Conservation (phyloP, 148 eudicot genomes). For the Diospyros lotus region DNA sequence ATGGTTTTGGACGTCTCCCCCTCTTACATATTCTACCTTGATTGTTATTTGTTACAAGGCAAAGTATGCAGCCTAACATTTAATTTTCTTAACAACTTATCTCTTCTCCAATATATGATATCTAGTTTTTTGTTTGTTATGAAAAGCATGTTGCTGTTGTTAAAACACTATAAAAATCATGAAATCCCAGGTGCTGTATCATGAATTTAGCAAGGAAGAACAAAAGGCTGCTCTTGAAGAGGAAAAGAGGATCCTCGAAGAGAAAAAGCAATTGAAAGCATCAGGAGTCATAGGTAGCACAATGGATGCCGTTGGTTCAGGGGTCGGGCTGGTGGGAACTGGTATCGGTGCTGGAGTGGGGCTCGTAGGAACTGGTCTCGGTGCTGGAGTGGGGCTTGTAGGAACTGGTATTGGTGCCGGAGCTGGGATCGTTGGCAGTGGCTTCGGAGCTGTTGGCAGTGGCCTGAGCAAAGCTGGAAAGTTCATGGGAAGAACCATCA, state of each 20-base stretch:
- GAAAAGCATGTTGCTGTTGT: background rate
- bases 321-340: constrained; percentile 18
- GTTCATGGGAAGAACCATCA: constrained; percentile 85
- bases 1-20: background rate
- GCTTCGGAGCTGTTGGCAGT: constrained; percentile 72
- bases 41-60: background rate
- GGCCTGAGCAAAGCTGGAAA: constrained; percentile 85
- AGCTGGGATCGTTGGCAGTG: constrained; percentile 50
- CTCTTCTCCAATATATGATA: background rate
- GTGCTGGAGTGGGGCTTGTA: constrained; percentile 64
- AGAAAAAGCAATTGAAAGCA: constrained; percentile 78
- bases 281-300: constrained; percentile 89
- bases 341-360: constrained; percentile 65
- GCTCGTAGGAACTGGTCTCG: constrained; percentile 63
- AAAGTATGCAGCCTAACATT: background rate
- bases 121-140: background rate
- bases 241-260: constrained; percentile 70
- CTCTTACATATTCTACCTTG: background rate
- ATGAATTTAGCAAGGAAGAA: constrained; percentile 79
- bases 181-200: constrained; percentile 56
- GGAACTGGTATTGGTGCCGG: constrained; percentile 64
- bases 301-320: constrained; percentile 84
- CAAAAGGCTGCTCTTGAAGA: constrained; percentile 71
- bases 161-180: background rate
- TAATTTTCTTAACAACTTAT: background rate